Base-by-base conservation (phyloP, 2,329 filamentous ascomycete species). In the Aschersonia sp. region DNA sequence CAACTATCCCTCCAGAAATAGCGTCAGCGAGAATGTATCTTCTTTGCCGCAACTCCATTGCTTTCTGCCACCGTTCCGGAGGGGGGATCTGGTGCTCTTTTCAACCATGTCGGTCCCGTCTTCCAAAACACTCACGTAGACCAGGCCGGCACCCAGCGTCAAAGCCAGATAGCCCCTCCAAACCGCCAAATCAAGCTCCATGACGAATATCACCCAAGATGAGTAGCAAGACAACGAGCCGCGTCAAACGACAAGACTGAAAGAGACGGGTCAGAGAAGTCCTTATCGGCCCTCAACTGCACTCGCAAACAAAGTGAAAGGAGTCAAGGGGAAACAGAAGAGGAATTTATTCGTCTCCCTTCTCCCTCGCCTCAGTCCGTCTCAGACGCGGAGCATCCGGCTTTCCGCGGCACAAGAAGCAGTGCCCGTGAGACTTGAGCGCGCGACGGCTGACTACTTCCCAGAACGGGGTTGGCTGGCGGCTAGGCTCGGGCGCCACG, bases 101-200 rank as follows among this genome's bases (percentile, higher is more conserved):
- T 38, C 7, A 7, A 41, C 43, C n/a, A 6, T 31, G 20, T 40
- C 10, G 38, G n/a, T n/a, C 20, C 20, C 20, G 20, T 20, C 38
- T 31, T 42, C 5, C 10, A 31, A 9, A 4, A n/a, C 44, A 47
- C 69, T 60, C 57, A 74, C 71, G 51, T 71, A 74, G 47, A 69
- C 43, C 5, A 61, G 47, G 12, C 58, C 63, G 42, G 58, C 62
- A 28, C 60, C 60, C 20, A 61, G 58, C 38, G 69, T 45, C 30
- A 68, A 41, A 44, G 61, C 66, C 45, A 71, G 56, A 62, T 69
- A 72, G 45, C 65, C 53, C 53, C 61, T 59, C 44, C 71, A 46
- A 47, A 70, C 68, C 51, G 57, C 55, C 32, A 60, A 40, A 47
- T 60, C 51, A 41, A 62, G 42, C 44, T 53, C 53, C 61, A 63